Percentiles rank a stretch among this genome's conserved stretches.
Evolutionary conservation across 2,329 filamentous ascomycete species (phyloP).

Genomic region (Calonectria henricotiae): DNA sequence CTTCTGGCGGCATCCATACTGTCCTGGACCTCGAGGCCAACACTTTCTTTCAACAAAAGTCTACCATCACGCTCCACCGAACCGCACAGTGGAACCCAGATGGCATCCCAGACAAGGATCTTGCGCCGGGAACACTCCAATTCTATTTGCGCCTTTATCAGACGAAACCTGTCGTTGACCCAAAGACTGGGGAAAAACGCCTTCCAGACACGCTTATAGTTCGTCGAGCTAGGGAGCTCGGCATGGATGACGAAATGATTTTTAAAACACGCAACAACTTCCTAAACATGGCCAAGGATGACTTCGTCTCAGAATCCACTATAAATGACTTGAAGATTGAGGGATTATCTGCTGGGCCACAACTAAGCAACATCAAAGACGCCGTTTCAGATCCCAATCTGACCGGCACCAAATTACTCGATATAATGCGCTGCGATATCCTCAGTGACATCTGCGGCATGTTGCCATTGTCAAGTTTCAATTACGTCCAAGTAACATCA

Average conservation of each 20-base stretch:
- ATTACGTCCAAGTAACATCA: constrained; percentile 54
- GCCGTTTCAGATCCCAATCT: not conserved
- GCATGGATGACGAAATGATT: not conserved
- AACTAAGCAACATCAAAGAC: not conserved
- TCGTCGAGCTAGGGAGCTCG: constrained; percentile 37
- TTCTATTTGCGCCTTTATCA: constrained; percentile 51
- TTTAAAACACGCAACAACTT: not conserved
- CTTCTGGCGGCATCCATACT: constrained; percentile 4
- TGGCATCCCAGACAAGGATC: constrained; percentile 57
- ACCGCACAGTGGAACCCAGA: constrained; percentile 58
- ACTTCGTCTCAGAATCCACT: not conserved
- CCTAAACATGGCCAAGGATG: not conserved
- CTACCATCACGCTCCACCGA: constrained; percentile 53
- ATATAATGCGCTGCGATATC: constrained; percentile 23
- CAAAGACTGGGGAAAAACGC: constrained; percentile 49
- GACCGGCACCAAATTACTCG: constrained; percentile 1
- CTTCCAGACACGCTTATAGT: constrained; percentile 55
- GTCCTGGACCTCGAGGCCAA: constrained; percentile 39
- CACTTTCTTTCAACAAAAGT: constrained; percentile 56
- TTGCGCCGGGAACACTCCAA: constrained; percentile 50
- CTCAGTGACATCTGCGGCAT: constrained; percentile 32
- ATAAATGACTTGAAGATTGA: not conserved
- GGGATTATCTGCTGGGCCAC: not conserved
- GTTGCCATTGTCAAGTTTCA: constrained; percentile 55
- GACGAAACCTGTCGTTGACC: constrained; percentile 51